Base-by-base conservation (phyloP, 371 early-diverging fungal species). In the Catenaria anguillulae region DNA sequence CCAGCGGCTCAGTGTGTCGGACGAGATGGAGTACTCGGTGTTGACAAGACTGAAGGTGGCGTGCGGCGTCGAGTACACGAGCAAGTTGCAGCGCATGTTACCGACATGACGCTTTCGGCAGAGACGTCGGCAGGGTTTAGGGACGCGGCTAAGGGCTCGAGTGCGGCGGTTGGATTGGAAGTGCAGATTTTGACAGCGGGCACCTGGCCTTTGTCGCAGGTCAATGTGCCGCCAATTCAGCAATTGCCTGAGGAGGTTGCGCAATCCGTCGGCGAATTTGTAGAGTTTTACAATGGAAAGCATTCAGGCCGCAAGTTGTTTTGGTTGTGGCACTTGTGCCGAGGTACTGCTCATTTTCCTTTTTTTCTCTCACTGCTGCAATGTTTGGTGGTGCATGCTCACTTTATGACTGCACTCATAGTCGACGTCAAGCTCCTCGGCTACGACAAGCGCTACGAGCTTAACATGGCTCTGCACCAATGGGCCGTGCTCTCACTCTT, bases 81-180 rank as follows among this genome's bases (percentile, higher is more conserved):
- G 78, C n/a, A 90, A 90, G 62, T 72, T 93, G 35, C 89, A 89
- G 63, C 78, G 88, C 36, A 91, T 93, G 92, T 85, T 89, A 62
- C 88, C 15, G 93, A 93, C 64, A 84, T 91, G 75, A 75, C 85
- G 3, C 68, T 91, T 35, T 86, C 86, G 62, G 71, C 76, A 33
- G 90, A 89, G 55, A 62, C 88, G 43, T 84, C 85, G 52, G 73
- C 79, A 24, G 68, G 73, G 13, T 92, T 89, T 66, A 73, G 75
- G 63, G 77, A 77, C 0, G 77, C 70, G 68, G 55, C 78, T 12
- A 73, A 76, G 33, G 67, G 69, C 10, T 54, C 55, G 55, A 31
- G 55, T 33, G 33, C 2, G 2, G 12, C 23, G 3, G 12, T 26
- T 31, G 17, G 33, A 84, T 86, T 84, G 33, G 89, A 85, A 58